These are phyloP conservation scores for Amoeboaphelidium protococcarum DNA, from an alignment of 371 early-diverging fungal species.

Conservation along the genomic window DNA sequence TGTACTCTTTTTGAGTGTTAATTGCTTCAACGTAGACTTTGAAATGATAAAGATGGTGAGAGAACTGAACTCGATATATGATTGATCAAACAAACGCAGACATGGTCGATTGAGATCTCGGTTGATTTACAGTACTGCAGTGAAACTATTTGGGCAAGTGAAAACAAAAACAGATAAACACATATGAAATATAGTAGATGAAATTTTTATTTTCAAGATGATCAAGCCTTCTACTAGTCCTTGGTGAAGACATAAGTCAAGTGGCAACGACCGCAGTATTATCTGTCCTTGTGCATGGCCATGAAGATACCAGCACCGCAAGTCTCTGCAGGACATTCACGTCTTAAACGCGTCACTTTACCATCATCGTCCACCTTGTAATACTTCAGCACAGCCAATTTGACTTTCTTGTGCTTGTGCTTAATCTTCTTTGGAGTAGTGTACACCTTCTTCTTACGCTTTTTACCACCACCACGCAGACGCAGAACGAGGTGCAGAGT, in stretches of 20 bases:
- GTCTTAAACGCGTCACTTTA: constrained; percentile 90
- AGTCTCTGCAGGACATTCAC: constrained; percentile 75
- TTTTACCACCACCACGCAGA: constrained; percentile 80
- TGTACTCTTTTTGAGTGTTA: too few relatives aligned
- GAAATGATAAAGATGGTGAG: too few relatives aligned
- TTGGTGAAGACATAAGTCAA: constrained; percentile 20
- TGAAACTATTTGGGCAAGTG: too few relatives aligned
- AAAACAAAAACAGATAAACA: too few relatives aligned
- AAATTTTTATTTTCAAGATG: too few relatives aligned
- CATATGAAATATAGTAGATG: too few relatives aligned
- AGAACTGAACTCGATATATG: too few relatives aligned
- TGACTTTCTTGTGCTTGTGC: constrained; percentile 96
- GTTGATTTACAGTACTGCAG: too few relatives aligned
- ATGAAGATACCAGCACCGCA: constrained; percentile 98
- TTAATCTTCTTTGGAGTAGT: constrained; percentile 98
- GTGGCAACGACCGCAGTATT: constrained; percentile 38
- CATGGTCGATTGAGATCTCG: too few relatives aligned
- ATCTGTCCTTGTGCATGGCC: constrained; percentile 69
- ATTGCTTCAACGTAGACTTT: too few relatives aligned
- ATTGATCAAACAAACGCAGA: too few relatives aligned
- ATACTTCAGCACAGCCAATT: constrained; percentile 85
- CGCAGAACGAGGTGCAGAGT: constrained; percentile 60
- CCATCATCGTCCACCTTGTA: constrained; percentile 91
- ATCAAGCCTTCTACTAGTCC: constrained; percentile 3
- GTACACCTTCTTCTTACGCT: constrained; percentile 95